A percentile compares a stretch with the other conserved stretches of the same genome.
phyloP scores from a whole-genome alignment of 805 yeast genomes.

The Maudiozyma barnettii region DNA sequence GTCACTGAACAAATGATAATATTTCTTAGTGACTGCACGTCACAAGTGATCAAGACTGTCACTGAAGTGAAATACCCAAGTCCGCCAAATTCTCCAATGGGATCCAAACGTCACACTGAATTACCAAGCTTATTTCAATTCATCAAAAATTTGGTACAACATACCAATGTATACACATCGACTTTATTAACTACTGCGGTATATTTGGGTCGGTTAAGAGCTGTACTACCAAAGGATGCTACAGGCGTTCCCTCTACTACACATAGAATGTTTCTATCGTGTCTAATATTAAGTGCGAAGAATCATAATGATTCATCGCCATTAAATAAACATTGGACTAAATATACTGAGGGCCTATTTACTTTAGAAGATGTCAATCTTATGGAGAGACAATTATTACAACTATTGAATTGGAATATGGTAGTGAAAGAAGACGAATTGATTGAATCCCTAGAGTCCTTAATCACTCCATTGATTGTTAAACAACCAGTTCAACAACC shows the following conservation, averaged over 20 bases:
- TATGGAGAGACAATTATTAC: slow-evolving; percentile 69
- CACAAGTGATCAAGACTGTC: slow-evolving; percentile 39
- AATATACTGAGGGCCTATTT: slow-evolving; percentile 65
- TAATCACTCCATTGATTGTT: slow-evolving; percentile 42
- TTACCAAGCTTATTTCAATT: slow-evolving; percentile 62
- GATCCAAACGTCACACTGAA: neutral
- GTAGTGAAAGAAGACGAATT: slow-evolving; percentile 60
- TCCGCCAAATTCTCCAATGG: slow-evolving; percentile 21
- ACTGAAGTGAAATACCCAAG: slow-evolving; percentile 34
- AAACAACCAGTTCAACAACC: too few species aligned
- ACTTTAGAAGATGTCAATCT: slow-evolving; percentile 57
- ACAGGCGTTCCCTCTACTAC: slow-evolving; percentile 70
- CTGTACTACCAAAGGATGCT: slow-evolving; percentile 55
- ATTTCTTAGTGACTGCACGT: slow-evolving; percentile 52
- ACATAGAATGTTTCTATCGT: slow-evolving; percentile 68
- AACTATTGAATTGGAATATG: slow-evolving; percentile 61
- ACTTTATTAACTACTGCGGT: slow-evolving; percentile 63
- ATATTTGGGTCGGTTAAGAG: slow-evolving; percentile 49
- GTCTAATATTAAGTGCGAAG: slow-evolving; percentile 62
- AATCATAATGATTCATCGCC: slow-evolving; percentile 74
- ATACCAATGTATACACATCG: slow-evolving; percentile 72
- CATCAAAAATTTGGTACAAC: slow-evolving; percentile 55
- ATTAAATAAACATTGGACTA: slow-evolving; percentile 69
- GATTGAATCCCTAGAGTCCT: slow-evolving; percentile 52
- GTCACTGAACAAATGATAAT: slow-evolving; percentile 65